A percentile compares a stretch with the other conserved stretches of the same genome.
phyloP scores from a whole-genome alignment of 148 eudicot species.

The Heliamphora exappendiculata region DNA sequence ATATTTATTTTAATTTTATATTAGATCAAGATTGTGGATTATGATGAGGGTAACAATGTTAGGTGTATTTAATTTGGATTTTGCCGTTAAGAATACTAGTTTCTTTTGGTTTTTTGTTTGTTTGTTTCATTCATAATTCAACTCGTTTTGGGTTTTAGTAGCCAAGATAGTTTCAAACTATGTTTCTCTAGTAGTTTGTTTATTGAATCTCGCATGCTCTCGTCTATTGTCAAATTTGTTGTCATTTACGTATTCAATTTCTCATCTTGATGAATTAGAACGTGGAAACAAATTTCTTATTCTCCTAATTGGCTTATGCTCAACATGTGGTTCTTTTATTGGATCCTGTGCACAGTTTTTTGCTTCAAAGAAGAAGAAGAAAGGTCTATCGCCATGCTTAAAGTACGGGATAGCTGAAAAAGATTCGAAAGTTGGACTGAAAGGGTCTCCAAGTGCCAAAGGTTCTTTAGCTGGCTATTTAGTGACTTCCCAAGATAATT shows the following conservation, averaged over 20 bases:
- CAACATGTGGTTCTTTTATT: neutral
- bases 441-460: constrained; percentile 72
- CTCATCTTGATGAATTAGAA: neutral
- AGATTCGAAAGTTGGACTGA: constrained; percentile 29
- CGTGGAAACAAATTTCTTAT: neutral
- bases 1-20: neutral
- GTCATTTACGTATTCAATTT: neutral
- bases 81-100: neutral
- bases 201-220: neutral
- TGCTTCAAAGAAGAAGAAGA: constrained; percentile 66
- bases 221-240: neutral
- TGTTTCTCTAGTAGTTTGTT: neutral
- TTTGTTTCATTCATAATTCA: no score
- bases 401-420: constrained; percentile 29
- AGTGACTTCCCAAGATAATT: constrained; percentile 43
- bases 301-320: neutral
- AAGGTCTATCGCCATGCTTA: constrained; percentile 39
- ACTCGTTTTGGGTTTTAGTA: neutral
- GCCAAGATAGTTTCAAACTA: neutral
- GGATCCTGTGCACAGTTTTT: constrained; percentile 47
- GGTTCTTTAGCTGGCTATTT: constrained; percentile 66
- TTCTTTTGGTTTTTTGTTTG: neutral
- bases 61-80: neutral
- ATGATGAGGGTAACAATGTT: no score
- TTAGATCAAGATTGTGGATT: neutral